These are phyloP conservation scores for Lentinus tigrinus DNA, from an alignment of 768 basidiomycete species.

Conservation along the genomic window DNA sequence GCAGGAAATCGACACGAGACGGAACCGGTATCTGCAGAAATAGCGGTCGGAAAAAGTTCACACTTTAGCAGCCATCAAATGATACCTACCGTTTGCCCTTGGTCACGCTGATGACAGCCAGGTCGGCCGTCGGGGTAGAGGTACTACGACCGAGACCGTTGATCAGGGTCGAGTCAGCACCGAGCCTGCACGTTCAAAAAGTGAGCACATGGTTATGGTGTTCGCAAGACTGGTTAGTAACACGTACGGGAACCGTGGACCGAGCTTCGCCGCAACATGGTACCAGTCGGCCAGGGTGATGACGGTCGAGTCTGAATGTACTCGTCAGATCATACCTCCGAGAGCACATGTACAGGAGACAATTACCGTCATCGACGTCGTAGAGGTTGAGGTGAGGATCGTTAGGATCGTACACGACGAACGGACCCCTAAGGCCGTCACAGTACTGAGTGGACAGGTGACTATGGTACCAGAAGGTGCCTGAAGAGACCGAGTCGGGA, in stretches of 20 bases:
- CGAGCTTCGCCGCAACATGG: slow-evolving; percentile 18
- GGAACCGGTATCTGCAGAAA: slow-evolving; percentile 23
- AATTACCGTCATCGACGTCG: slow-evolving; percentile 29
- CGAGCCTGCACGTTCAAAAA: slow-evolving; percentile 2
- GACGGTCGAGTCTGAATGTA: slow-evolving; percentile 39
- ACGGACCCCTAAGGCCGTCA: slow-evolving; percentile 39
- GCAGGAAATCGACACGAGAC: slow-evolving; percentile 21
- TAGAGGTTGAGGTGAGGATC: slow-evolving; percentile 28
- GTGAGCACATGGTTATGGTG: slow-evolving; percentile 15
- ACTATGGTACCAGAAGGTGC: slow-evolving; percentile 40
- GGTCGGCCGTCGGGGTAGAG: slow-evolving; percentile 32
- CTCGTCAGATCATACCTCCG: slow-evolving; percentile 19
- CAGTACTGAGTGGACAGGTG: slow-evolving; percentile 40
- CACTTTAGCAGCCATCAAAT: slow-evolving; percentile 6
- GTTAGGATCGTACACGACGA: slow-evolving; percentile 30
- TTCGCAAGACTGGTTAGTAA: background rate
- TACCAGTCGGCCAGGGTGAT: slow-evolving; percentile 49
- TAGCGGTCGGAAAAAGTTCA: background rate
- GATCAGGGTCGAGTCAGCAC: slow-evolving; percentile 41
- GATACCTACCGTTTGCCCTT: slow-evolving; percentile 25
- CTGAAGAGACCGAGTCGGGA: background rate
- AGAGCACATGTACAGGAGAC: slow-evolving; percentile 13
- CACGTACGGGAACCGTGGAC: slow-evolving; percentile 13
- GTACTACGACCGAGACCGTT: slow-evolving; percentile 44
- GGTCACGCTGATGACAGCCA: slow-evolving; percentile 28